Evolutionary conservation across 2,329 filamentous ascomycete species (phyloP).

Genomic region (Ascochyta lentis): DNA sequence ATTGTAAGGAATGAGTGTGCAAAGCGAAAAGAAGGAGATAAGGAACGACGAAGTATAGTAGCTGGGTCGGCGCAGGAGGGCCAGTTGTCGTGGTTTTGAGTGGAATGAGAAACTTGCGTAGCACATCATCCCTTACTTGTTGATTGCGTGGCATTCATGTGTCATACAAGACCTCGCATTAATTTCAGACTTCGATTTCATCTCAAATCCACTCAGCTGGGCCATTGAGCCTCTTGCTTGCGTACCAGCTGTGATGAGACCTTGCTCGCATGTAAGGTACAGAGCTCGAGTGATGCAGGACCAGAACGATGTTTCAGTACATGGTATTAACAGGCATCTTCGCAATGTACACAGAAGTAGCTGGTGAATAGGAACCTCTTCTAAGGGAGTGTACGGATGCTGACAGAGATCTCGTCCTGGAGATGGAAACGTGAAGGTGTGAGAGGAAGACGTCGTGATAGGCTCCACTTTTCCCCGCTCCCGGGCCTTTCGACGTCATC

Average conservation of each 20-base stretch:
- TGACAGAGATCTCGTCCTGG: no score
- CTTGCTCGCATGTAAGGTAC: not conserved
- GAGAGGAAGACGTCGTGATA: not conserved
- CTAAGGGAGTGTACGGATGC: no score
- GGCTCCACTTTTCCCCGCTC: conserved; percentile 1
- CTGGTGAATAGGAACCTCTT: no score
- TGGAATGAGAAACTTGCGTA: conserved; percentile 9
- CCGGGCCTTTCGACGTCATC: not conserved
- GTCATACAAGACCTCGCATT: conserved; percentile 8
- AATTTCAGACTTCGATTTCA: not conserved
- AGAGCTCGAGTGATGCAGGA: not conserved
- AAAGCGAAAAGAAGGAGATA: not conserved
- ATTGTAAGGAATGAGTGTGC: conserved; percentile 6
- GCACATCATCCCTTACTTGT: conserved; percentile 12
- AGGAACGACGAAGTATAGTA: conserved; percentile 2
- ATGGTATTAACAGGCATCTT: not conserved
- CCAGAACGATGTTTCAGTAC: not conserved
- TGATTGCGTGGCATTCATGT: conserved; percentile 1
- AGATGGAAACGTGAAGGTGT: not conserved
- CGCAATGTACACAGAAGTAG: not conserved
- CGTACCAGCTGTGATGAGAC: not conserved
- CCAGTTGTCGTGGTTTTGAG: conserved; percentile 14
- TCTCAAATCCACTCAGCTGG: not conserved
- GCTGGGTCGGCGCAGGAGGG: not conserved
- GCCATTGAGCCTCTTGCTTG: not conserved